Base-by-base conservation (phyloP, 768 basidiomycete species). In the Phaeolepiota aurea region DNA sequence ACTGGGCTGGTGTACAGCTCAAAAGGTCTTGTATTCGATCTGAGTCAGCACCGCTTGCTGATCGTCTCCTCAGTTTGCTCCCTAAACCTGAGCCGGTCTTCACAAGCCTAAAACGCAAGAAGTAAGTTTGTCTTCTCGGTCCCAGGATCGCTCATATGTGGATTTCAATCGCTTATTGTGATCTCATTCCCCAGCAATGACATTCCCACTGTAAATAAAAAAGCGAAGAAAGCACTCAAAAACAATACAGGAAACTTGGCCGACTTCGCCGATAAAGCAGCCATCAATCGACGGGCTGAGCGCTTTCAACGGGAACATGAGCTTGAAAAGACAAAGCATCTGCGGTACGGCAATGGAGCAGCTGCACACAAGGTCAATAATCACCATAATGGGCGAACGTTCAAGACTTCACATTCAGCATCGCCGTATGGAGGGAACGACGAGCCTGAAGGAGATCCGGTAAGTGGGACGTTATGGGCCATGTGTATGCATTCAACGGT, bases 221-320 rank as follows among this genome's bases (percentile, higher is more conserved):
- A 74, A 52, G 68, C 71, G 52, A 85, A 86, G 56, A 83, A 86
- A 65, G 74, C 53, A 34, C 45, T 78, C 19, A 63, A 70, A 52
- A 65, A 65, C 38, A 61, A 67, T 20, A 55, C 55, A 31, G 44
- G 59, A 10, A 49, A 67, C 38, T 45, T 65, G 34, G 60, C 72
- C 34, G 78, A 85, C 56, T 59, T 72, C 16, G 75, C 72, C 46
- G 87, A 89, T 54, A 74, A 78, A 50, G 76, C 72, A 41, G 76
- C 83, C 18, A 69, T 88, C 34, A 76, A 76, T 53, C 76, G 79
- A 48, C 73, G 94, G 49, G 92, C 90, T 21, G 77, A 82, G 55
- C 80, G 96, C 41, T 98, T 99, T 54, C 82, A 87, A 54, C 77
- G 88, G 44, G 91, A 93, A 63, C 87, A 89, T 54, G 85, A 89